phyloP scores from a whole-genome alignment of 2,329 filamentous ascomycete species.

The Metarhizium anisopliae region DNA sequence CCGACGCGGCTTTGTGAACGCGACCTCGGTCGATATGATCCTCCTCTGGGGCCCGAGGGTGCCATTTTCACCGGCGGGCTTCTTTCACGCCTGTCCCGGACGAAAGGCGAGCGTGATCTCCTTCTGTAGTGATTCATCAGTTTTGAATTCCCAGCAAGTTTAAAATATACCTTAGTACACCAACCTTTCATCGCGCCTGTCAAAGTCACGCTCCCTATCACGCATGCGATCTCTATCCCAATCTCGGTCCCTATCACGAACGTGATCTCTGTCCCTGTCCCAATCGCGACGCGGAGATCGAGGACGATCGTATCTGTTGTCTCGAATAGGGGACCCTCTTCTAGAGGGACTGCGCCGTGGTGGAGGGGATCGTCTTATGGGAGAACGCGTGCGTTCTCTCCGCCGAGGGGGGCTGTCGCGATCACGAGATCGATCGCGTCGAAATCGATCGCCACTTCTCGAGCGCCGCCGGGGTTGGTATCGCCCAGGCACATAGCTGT shows the following conservation, averaged over 20 bases:
- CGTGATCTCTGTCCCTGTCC: slow-evolving; percentile 23
- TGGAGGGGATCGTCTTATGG: slow-evolving; percentile 27
- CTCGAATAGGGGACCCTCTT: slow-evolving; percentile 25
- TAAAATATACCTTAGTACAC: not conserved
- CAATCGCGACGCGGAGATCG: slow-evolving; percentile 29
- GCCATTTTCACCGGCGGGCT: slow-evolving; percentile 20
- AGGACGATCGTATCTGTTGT: slow-evolving; percentile 28
- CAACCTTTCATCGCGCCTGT: slow-evolving; percentile 33
- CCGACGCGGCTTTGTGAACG: slow-evolving; percentile 40
- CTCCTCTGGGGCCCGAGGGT: slow-evolving; percentile 24
- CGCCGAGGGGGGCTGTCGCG: slow-evolving; percentile 28
- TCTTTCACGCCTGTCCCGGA: slow-evolving; percentile 34
- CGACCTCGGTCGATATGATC: slow-evolving; percentile 44
- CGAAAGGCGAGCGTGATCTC: slow-evolving; percentile 45
- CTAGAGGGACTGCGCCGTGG: slow-evolving; percentile 29
- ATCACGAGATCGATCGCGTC: slow-evolving; percentile 32
- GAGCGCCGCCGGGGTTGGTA: slow-evolving; percentile 33
- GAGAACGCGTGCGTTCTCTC: slow-evolving; percentile 27
- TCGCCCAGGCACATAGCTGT: slow-evolving; percentile 37
- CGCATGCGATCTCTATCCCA: slow-evolving; percentile 20
- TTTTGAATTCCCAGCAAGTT: not conserved
- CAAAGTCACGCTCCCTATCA: slow-evolving; percentile 25
- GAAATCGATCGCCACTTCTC: slow-evolving; percentile 32
- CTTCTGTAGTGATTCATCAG: slow-evolving; percentile 28
- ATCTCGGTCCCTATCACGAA: slow-evolving; percentile 22